Conservation (phyloP, 2,329 filamentous ascomycete species). For the Ophiocordyceps camponoti-rufipedis region DNA sequence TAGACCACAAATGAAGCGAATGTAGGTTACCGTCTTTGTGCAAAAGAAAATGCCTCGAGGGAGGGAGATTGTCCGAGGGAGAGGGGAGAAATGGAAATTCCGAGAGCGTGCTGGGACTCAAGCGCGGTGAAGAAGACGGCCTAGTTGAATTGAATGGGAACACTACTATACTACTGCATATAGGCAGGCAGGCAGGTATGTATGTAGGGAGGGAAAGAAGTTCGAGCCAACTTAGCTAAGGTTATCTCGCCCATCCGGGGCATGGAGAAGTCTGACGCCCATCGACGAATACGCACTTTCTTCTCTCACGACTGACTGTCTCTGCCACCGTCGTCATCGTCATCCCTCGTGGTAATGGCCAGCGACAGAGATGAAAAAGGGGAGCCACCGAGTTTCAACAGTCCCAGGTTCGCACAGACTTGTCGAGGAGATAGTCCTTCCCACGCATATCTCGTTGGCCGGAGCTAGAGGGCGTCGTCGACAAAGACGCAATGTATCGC, state of each 20-base stretch:
- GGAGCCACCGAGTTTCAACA: not conserved
- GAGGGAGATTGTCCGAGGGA: not conserved
- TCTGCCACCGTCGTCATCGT: no score
- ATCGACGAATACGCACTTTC: no score
- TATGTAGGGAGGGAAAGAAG: no score
- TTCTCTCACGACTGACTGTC: no score
- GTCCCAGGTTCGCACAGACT: not conserved
- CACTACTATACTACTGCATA: not conserved
- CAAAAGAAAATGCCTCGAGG: not conserved
- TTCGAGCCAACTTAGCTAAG: no score
- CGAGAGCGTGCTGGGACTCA: not conserved
- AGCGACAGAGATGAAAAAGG: not conserved
- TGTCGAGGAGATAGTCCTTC: not conserved
- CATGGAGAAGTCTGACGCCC: no score
- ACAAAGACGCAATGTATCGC: not conserved
- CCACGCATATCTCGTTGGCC: not conserved
- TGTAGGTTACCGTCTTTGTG: not conserved
- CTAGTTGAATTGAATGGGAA: not conserved
- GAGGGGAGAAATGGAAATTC: not conserved
- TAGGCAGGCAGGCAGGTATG: no score
- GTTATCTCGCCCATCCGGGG: no score
- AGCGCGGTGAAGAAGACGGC: not conserved
- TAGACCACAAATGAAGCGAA: not conserved
- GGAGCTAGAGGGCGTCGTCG: not conserved
- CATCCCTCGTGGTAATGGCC: not conserved